Evolutionary conservation across 495 filamentous ascomycete species (phyloP).

Genomic region (Astrothelium macrocarpum): DNA sequence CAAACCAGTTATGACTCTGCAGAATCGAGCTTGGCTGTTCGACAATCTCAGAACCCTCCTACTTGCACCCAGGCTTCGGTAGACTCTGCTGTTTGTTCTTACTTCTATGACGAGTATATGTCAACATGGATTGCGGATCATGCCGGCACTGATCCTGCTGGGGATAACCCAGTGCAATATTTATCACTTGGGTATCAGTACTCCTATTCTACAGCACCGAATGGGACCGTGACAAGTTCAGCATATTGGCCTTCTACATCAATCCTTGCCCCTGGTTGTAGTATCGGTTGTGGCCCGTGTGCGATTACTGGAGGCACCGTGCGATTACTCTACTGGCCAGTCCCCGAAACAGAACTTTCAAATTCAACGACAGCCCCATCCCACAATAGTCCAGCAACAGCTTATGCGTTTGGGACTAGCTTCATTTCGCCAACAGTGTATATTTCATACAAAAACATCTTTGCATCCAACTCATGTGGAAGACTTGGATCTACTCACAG

Average conservation of each 20-base stretch:
- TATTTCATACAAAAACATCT: conserved; percentile 7
- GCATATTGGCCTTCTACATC: conserved; percentile 3
- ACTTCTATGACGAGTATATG: background rate
- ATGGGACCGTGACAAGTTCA: background rate
- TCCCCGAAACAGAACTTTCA: background rate
- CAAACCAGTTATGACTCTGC: background rate
- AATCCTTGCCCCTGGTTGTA: conserved; percentile 11
- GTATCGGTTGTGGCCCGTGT: conserved; percentile 8
- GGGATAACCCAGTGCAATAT: background rate
- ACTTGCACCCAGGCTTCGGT: background rate
- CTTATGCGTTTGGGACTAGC: background rate
- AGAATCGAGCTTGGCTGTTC: background rate
- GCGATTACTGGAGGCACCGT: conserved; percentile 7
- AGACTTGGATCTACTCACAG: background rate
- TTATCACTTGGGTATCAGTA: background rate
- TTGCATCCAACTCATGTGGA: conserved; percentile 8
- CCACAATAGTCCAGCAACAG: background rate
- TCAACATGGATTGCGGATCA: background rate
- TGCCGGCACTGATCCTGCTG: background rate
- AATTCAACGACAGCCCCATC: background rate
- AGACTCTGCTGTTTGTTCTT: background rate
- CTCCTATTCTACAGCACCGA: background rate
- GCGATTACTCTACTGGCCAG: conserved; percentile 13
- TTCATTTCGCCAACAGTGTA: conserved; percentile 9
- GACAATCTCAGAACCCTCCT: background rate